Conservation (phyloP, 2,329 filamentous ascomycete species). For the Penicillium sp. region DNA sequence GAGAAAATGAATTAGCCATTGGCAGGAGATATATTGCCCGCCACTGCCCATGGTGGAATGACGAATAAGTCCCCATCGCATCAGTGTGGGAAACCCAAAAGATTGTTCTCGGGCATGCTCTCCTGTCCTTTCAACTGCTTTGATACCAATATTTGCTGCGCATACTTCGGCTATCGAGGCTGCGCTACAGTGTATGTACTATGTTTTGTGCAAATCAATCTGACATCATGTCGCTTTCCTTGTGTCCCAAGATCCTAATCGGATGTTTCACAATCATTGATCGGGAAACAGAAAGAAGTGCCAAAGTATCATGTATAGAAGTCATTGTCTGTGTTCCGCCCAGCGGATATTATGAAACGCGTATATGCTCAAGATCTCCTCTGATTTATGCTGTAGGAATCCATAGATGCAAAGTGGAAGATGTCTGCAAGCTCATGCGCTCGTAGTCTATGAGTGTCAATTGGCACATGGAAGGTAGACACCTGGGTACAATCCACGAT, state of each 20-base stretch:
- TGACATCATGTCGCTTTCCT: conserved; percentile 23
- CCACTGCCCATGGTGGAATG: conserved; percentile 1
- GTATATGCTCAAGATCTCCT: too few relatives aligned
- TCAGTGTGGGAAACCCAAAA: conserved; percentile 3
- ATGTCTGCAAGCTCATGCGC: too few relatives aligned
- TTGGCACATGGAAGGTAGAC: too few relatives aligned
- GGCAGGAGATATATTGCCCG: conserved; percentile 7
- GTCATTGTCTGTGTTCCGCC: too few relatives aligned
- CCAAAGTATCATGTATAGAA: too few relatives aligned
- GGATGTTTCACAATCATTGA: too few relatives aligned
- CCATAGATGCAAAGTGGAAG: too few relatives aligned
- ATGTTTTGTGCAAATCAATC: conserved; percentile 26
- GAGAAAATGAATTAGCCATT: conserved; percentile 8
- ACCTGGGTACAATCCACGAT: too few relatives aligned
- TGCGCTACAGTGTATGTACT: conserved; percentile 27
- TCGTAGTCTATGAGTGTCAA: too few relatives aligned
- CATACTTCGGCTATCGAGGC: conserved; percentile 18
- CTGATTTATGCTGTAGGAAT: too few relatives aligned
- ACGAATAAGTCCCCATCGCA: conserved; percentile 3
- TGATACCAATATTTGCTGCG: conserved; percentile 29
- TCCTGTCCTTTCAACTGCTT: conserved; percentile 18
- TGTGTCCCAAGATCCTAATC: conserved; percentile 9
- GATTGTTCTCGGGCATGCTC: conserved; percentile 2
- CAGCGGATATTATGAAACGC: too few relatives aligned
- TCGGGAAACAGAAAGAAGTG: too few relatives aligned